A percentile compares a stretch with the other conserved stretches of the same genome.
These are phyloP conservation scores for Hyparrhenia diplandra DNA, from an alignment of 176 grass and related monocot species.

Conservation along the genomic window DNA sequence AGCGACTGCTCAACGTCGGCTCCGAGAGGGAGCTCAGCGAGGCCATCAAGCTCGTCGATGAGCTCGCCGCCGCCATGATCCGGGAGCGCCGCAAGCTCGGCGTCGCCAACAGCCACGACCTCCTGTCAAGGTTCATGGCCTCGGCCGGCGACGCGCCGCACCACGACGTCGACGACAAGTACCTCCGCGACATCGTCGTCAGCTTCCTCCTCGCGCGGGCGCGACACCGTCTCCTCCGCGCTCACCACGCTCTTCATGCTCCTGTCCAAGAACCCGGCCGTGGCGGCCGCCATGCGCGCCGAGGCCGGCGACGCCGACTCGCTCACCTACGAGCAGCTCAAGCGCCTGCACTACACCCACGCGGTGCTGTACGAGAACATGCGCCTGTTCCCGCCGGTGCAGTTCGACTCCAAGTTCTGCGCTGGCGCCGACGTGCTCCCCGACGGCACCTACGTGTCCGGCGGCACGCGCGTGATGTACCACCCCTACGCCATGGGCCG, in stretches of 20 bases:
- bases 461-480: slow-evolving; percentile 54
- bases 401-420: slow-evolving; percentile 82
- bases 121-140: too few species aligned
- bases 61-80: background rate
- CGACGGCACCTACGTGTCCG: slow-evolving; percentile 50
- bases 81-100: too few species aligned
- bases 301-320: background rate
- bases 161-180: slow-evolving; percentile 27
- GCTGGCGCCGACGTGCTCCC: slow-evolving; percentile 57
- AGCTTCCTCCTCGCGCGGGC: slow-evolving; percentile 82
- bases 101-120: too few species aligned
- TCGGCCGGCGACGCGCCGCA: too few species aligned
- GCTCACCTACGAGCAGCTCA: too few species aligned
- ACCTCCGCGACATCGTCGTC: slow-evolving; percentile 81
- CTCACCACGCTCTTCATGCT: slow-evolving; percentile 49
- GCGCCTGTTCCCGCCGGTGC: slow-evolving; percentile 69
- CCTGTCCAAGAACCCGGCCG: too few species aligned
- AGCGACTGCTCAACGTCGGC: slow-evolving; percentile 58
- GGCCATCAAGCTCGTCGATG: slow-evolving; percentile 16
- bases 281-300: too few species aligned
- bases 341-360: slow-evolving; percentile 13
- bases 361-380: slow-evolving; percentile 71
- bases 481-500: slow-evolving; percentile 82
- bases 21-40: slow-evolving; percentile 62
- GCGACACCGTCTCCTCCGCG: slow-evolving; percentile 69